Evolutionary conservation across 208 protist genomes (phyloP).

Genomic region (Acanthamoeba royreba): DNA sequence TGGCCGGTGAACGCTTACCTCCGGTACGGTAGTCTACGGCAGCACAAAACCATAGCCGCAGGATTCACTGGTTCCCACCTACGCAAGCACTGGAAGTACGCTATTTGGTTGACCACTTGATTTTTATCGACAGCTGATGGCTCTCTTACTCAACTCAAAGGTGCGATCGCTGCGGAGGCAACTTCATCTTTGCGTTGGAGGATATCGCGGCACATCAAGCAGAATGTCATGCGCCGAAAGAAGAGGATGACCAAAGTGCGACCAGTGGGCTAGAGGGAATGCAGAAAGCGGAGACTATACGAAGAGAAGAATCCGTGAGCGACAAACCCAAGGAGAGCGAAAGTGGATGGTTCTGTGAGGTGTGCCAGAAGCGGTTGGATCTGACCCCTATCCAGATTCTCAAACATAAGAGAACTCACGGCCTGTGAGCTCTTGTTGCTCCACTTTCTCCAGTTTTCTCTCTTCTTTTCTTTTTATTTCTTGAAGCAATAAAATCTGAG

Average conservation of each 20-base stretch:
- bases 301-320: too few relatives aligned
- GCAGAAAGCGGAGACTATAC: too few relatives aligned
- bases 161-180: background rate
- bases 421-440: too few relatives aligned
- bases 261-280: too few relatives aligned
- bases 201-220: background rate
- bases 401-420: background rate
- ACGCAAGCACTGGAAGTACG: background rate
- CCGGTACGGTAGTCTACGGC: background rate
- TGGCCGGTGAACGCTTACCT: background rate
- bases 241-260: background rate
- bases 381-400: background rate
- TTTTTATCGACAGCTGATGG: background rate
- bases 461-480: too few relatives aligned
- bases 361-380: constrained; percentile 8
- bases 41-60: background rate
- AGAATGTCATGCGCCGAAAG: background rate
- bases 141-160: background rate
- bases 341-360: background rate
- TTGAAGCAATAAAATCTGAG: too few relatives aligned
- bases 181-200: background rate
- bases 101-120: background rate
- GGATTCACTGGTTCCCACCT: constrained; percentile 2
- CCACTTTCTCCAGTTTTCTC: too few relatives aligned
- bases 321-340: background rate